Evolutionary conservation across 2,329 filamentous ascomycete genomes (phyloP).

Genomic region (Paecilomyces niveus): DNA sequence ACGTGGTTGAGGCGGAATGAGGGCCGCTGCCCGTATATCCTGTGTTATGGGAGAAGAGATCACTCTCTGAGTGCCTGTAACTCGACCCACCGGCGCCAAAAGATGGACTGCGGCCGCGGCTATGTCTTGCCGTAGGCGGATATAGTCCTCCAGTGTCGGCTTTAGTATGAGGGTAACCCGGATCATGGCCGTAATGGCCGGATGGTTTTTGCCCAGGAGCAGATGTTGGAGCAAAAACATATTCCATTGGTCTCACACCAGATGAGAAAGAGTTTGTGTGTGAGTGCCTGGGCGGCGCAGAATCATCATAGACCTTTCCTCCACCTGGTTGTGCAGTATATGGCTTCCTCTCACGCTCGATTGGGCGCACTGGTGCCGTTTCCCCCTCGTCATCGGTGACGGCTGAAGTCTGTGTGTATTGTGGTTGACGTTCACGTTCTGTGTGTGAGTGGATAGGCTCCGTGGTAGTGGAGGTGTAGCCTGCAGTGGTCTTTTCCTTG

Average conservation of each 20-base stretch:
- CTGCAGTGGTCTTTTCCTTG: conserved; percentile 3
- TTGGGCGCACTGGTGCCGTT: conserved; percentile 39
- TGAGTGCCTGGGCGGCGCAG: conserved; percentile 9
- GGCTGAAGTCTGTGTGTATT: conserved; percentile 26
- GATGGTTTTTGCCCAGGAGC: conserved; percentile 53
- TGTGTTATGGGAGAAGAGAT: conserved; percentile 16
- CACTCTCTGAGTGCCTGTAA: conserved; percentile 30
- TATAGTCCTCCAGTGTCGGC: conserved; percentile 10
- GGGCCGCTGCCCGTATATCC: conserved; percentile 5
- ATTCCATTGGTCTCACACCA: conserved; percentile 46
- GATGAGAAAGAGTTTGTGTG: conserved; percentile 20
- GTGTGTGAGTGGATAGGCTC: conserved; percentile 16
- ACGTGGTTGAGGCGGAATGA: conserved; percentile 10
- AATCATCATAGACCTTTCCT: conserved; percentile 51
- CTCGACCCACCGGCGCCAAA: conserved; percentile 16
- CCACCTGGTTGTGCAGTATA: conserved; percentile 54
- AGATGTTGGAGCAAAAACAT: conserved; percentile 51
- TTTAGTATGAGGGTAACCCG: conserved; percentile 15
- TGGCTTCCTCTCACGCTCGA: conserved; percentile 61
- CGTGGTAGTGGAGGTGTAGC: conserved; percentile 10
- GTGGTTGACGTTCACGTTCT: conserved; percentile 35
- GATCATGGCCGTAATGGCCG: conserved; percentile 38
- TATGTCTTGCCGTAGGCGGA: conserved; percentile 5
- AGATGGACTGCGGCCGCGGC: conserved; percentile 23
- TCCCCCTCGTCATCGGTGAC: conserved; percentile 35